Evolutionary conservation across 108 stramenopile genomes (phyloP), one percentile per base, ranked within the genome.

Genomic region (Fistulifera pelliculosa): DNA sequence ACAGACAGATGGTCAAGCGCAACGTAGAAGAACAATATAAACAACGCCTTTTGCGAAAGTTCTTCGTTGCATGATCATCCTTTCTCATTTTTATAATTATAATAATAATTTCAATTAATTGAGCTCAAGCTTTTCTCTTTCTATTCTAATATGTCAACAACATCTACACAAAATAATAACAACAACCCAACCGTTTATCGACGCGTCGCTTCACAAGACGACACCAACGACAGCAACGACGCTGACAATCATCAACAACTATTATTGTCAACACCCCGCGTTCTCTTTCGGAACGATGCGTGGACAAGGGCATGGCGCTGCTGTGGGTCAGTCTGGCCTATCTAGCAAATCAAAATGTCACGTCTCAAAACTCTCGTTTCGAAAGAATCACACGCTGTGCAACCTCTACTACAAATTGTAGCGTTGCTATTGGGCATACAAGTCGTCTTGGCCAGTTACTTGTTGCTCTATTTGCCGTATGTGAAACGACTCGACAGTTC

Each of bases 301-400:
- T 60, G 5, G 76, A 81, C 50, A 81, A 81, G 39, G 22, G 77
- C 0, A 57, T 69, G 45, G 80, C 80, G 24, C 56, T 86, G 16
- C 76, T 54, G 47, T 93, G 91, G 91, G 56, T 88, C 3, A 47
- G 75, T 2, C 27, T 66, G 5, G 87, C 81, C 0, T 54, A 56
- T 18, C 25, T 73, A 38, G 65, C 80, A n/a, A 69, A 76, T 15
- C 48, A 56, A 73, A 70, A 63, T 76, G 82, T 1, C 45, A 69
- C 31, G 61, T 87, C 27, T 65, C 72, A 10, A 54, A 13, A 63
- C 54, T 21, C 27, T 93, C 2, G 53, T 72, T 23, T 66, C 70
- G 27, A 65, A 62, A n/a, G 60, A 69, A 25, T 38, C 21, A 11
- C 63, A 71, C 7, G 63, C 75, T 26, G 65, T 75, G 27, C 70